Evolutionary conservation across 768 basidiomycete genomes (phyloP).

Genomic region (Suillus occidentalis): DNA sequence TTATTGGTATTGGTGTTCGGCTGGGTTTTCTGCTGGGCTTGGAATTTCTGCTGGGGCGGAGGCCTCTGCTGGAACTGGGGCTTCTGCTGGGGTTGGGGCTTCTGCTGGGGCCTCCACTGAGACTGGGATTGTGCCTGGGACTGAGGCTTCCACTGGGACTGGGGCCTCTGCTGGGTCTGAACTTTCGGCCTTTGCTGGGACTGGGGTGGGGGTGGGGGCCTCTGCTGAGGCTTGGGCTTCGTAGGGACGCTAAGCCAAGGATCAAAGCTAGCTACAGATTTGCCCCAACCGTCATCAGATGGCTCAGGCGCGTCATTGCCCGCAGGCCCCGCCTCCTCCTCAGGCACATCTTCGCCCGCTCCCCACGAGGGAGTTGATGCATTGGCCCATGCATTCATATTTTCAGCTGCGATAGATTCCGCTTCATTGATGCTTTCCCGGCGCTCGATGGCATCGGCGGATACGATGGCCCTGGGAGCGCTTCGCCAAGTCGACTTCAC

Average conservation of each 20-base stretch:
- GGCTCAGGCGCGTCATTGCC: slow-evolving; percentile 8
- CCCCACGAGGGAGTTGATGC: slow-evolving; percentile 10
- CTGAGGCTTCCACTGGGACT: no score
- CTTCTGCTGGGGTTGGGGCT: neutral
- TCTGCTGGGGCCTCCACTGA: neutral
- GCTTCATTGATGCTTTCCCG: slow-evolving; percentile 17
- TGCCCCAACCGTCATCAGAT: slow-evolving; percentile 24
- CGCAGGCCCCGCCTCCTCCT: slow-evolving; percentile 3
- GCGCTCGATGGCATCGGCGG: slow-evolving; percentile 24
- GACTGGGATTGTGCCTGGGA: no score
- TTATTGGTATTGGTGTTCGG: neutral
- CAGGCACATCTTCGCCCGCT: slow-evolving; percentile 8
- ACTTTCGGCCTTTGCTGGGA: no score
- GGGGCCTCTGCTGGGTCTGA: neutral
- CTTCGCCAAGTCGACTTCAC: slow-evolving; percentile 34
- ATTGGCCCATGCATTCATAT: slow-evolving; percentile 23
- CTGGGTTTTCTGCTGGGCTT: neutral
- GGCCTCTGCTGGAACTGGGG: neutral
- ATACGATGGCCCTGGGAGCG: slow-evolving; percentile 26
- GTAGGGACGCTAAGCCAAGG: slow-evolving; percentile 19
- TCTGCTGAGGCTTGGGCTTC: neutral
- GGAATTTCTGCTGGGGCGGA: slow-evolving; percentile 15
- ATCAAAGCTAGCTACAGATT: slow-evolving; percentile 19
- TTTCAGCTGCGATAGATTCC: neutral
- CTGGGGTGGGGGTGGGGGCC: neutral